Percentiles rank a stretch among this genome's conserved stretches.
phyloP scores from a whole-genome alignment of 2,329 filamentous ascomycete genomes.

The Pleomassaria siparia region DNA sequence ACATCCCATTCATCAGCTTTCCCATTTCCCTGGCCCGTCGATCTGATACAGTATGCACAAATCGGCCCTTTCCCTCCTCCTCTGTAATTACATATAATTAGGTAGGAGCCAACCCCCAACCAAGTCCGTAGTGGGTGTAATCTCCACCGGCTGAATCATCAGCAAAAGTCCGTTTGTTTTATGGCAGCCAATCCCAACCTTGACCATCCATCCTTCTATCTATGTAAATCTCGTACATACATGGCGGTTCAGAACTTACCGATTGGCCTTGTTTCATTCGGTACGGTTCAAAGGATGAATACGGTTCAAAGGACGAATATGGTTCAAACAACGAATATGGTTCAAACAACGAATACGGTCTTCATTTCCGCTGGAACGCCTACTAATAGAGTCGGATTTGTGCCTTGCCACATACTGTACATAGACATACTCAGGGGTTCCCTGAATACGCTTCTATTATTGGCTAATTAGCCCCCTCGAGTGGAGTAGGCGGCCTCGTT shows the following conservation, averaged over 20 bases:
- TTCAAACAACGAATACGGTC: not conserved
- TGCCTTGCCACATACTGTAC: not conserved
- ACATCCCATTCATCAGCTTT: too few species aligned
- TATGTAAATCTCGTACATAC: not conserved
- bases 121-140: slow-evolving; percentile 1
- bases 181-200: not conserved
- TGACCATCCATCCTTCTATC: not conserved
- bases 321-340: not conserved
- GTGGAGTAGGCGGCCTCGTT: not conserved
- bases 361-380: not conserved
- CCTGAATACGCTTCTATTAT: not conserved
- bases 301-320: not conserved
- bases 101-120: too few species aligned
- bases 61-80: too few species aligned
- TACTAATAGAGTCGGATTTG: not conserved
- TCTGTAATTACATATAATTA: too few species aligned
- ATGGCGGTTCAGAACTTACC: not conserved
- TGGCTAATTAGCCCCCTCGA: not conserved
- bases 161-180: slow-evolving; percentile 2
- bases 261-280: not conserved
- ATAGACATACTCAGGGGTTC: not conserved
- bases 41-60: too few species aligned
- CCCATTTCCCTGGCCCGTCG: too few species aligned
- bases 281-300: not conserved
- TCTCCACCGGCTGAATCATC: slow-evolving; percentile 1